Evolutionary conservation across 805 yeast genomes (phyloP), one percentile per base, ranked within the genome.

Genomic region (Zygosaccharomyces kombuchaensis): DNA sequence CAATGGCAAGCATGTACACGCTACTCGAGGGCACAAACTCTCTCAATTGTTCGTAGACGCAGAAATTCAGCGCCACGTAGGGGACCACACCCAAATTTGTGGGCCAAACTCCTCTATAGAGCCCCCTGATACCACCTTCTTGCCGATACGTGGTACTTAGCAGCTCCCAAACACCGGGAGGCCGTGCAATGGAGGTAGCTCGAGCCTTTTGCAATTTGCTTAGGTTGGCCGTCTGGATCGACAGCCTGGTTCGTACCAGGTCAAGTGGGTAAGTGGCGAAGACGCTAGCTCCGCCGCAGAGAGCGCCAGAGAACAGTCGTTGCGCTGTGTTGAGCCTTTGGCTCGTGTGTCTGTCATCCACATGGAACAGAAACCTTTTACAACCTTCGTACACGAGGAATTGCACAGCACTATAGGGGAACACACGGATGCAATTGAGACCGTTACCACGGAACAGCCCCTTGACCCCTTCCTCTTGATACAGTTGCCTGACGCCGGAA

Each of bases 41-140:
- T 51, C 89, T 79, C 53, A 89, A 60, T 50, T 77, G 80, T 60
- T 93, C 98, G 70, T 90, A 91, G 37, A 88, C 80, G 2, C 96
- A 84, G 62, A 91, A 91, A 66, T 90, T 91, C 43, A 91, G 76
- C 3, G 96, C 96, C 26, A 88, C 96, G 60, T 90, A 93, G 1
- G 98, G 97, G 1, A 96, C 97, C 16, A 93, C 96, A 1, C 98
- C 97, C 46, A 87, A 67, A 1, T 90, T 80, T 0, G 98, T 91
- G n/a, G 98, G 96, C 50, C 82, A 71, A 9, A 90, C 72, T 2
- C 99, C 99, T 42, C 90, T 73, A 62, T 87, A 91, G 12, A 91
- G 70, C 0, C 89, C 95, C 2, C 60, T 50, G 7, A 87, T 19
- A 0, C 96, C 96, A 30, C 98, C 98, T 67, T 91, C 99, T 12